phyloP scores from a whole-genome alignment of 768 basidiomycete species.

The Amanita thiersii region DNA sequence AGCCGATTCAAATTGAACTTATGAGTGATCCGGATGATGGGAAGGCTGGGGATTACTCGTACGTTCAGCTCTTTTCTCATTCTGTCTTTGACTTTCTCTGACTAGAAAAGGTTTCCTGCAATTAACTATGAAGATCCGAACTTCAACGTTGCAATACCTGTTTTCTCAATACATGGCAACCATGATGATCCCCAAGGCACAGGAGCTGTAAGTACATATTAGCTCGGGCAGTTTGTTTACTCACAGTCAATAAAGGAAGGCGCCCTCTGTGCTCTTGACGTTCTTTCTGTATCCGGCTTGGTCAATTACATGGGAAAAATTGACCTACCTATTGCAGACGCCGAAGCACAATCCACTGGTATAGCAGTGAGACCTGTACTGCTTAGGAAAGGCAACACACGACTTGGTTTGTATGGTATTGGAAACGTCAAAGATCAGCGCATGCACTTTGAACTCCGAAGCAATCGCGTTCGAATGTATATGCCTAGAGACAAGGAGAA shows the following conservation, averaged over 20 bases:
- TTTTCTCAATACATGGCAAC: slow-evolving; percentile 98
- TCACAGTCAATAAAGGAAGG: slow-evolving; percentile 60
- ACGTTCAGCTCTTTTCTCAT: slow-evolving; percentile 20
- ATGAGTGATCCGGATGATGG: slow-evolving; percentile 92
- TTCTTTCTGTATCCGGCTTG: slow-evolving; percentile 89
- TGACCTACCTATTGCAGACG: slow-evolving; percentile 73
- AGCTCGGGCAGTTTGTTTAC: not conserved
- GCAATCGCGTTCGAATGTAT: slow-evolving; percentile 93
- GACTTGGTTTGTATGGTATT: slow-evolving; percentile 89
- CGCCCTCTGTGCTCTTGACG: slow-evolving; percentile 89
- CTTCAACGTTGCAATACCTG: slow-evolving; percentile 90
- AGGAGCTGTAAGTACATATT: slow-evolving; percentile 54
- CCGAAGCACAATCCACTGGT: slow-evolving; percentile 57
- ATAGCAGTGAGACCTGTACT: slow-evolving; percentile 89
- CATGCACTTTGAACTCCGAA: slow-evolving; percentile 93
- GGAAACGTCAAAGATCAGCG: slow-evolving; percentile 95
- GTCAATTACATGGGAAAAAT: slow-evolving; percentile 98
- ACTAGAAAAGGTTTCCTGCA: slow-evolving; percentile 71
- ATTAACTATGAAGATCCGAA: slow-evolving; percentile 97
- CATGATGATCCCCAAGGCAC: slow-evolving; percentile 99
- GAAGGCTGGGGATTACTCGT: slow-evolving; percentile 80
- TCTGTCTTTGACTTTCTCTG: not conserved
- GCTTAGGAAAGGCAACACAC: slow-evolving; percentile 77
- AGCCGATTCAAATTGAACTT: slow-evolving; percentile 85
- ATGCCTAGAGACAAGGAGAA: slow-evolving; percentile 86